Conservation (phyloP, 208 protist species). For the Leishmania gerbilli region DNA sequence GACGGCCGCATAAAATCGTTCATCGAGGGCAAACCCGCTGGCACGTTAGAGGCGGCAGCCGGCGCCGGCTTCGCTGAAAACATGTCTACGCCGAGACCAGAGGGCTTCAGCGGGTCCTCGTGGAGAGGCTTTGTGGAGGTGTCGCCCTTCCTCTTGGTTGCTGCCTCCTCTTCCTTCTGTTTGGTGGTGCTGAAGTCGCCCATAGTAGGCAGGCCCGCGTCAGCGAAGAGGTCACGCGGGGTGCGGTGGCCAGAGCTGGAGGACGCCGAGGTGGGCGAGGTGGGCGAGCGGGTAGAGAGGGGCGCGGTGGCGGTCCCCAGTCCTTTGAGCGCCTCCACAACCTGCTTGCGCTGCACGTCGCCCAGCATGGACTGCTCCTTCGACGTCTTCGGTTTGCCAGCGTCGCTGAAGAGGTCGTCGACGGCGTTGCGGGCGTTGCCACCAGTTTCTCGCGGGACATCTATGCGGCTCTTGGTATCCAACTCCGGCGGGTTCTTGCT, state of each 20-base stretch:
- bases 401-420: conserved; percentile 57
- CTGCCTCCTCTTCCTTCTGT: conserved; percentile 17
- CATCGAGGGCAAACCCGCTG: conserved; percentile 14
- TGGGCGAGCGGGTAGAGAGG: conserved; percentile 31
- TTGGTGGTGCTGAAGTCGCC: conserved; percentile 54
- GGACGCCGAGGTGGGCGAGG: conserved; percentile 34
- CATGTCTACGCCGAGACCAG: conserved; percentile 61
- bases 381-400: conserved; percentile 10
- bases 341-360: conserved; percentile 53
- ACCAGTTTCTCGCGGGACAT: not conserved
- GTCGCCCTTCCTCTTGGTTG: not conserved
- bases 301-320: conserved; percentile 30
- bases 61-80: conserved; percentile 35
- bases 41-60: conserved; percentile 1
- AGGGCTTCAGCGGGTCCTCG: conserved; percentile 44
- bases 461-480: conserved; percentile 17
- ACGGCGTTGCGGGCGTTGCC: conserved; percentile 24
- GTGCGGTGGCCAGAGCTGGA: conserved; percentile 47
- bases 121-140: conserved; percentile 7
- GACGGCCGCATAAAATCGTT: conserved; percentile 23
- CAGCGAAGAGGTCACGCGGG: conserved; percentile 46
- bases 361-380: conserved; percentile 30
- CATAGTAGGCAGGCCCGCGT: conserved; percentile 51
- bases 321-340: conserved; percentile 48
- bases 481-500: conserved; percentile 75